Percentiles rank a stretch among this genome's conserved stretches.
phyloP scores from a whole-genome alignment of 441 rosid genomes.

The Aleurites moluccanus region DNA sequence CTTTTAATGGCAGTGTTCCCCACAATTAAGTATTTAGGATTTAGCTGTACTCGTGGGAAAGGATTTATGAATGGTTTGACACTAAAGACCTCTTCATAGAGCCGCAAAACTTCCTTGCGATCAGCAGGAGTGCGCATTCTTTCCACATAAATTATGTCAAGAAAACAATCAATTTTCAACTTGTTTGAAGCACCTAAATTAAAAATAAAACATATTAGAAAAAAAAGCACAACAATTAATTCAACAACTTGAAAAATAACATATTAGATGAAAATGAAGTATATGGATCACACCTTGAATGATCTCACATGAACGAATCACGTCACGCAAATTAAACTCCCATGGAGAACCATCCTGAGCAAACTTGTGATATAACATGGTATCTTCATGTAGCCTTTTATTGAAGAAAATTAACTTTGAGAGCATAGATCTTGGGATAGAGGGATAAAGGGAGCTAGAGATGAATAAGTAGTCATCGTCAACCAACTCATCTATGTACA shows the following conservation, averaged over 20 bases:
- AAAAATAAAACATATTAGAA: constrained; percentile 12
- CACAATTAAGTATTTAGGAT: constrained; percentile 54
- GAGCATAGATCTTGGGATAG: constrained; percentile 64
- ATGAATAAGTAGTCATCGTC: constrained; percentile 90
- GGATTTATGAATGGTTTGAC: constrained; percentile 70
- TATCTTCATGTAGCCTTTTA: constrained; percentile 78
- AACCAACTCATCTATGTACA: constrained; percentile 87
- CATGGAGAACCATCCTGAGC: constrained; percentile 97
- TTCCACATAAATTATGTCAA: constrained; percentile 79
- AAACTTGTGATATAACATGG: constrained; percentile 69
- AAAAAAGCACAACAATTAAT: neutral
- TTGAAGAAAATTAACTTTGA: constrained; percentile 79
- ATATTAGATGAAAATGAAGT: constrained; percentile 2
- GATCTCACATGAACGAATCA: constrained; percentile 86
- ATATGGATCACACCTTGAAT: constrained; percentile 56
- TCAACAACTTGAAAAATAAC: constrained; percentile 5
- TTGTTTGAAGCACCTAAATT: constrained; percentile 43
- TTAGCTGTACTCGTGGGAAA: constrained; percentile 77
- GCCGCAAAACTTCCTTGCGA: constrained; percentile 68
- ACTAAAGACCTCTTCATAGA: constrained; percentile 76
- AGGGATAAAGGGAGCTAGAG: constrained; percentile 76
- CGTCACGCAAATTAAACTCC: constrained; percentile 99
- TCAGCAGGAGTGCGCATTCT: constrained; percentile 95
- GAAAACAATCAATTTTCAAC: constrained; percentile 52
- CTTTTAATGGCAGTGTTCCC: constrained; percentile 75